Percentiles rank a stretch among this genome's conserved stretches.
Conservation (phyloP, 768 basidiomycete genomes). For the Nevesoporus exiguus region DNA sequence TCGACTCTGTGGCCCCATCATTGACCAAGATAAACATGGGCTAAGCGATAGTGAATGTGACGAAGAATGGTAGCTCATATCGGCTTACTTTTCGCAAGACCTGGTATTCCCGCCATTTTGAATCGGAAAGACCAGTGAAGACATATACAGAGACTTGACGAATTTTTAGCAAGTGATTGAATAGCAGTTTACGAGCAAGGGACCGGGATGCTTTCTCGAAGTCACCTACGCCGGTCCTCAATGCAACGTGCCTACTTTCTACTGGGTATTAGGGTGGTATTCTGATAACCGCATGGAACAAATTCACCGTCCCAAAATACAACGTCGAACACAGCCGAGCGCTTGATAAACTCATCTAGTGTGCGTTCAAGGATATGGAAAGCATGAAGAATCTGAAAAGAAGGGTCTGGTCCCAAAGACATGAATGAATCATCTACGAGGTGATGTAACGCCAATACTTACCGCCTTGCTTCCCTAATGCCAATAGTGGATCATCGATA, state of each 20-base stretch:
- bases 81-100: conserved; percentile 37
- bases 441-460: background rate
- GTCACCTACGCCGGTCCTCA: conserved; percentile 35
- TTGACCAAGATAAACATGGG: conserved; percentile 66
- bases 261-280: background rate
- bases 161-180: conserved; percentile 43
- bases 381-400: conserved; percentile 66
- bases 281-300: background rate
- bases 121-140: conserved; percentile 46
- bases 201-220: conserved; percentile 44
- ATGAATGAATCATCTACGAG: background rate
- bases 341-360: conserved; percentile 44
- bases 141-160: conserved; percentile 41
- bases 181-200: conserved; percentile 51
- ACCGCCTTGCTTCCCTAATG: conserved; percentile 49
- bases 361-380: conserved; percentile 49
- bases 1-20: conserved; percentile 42
- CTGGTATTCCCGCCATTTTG: conserved; percentile 47
- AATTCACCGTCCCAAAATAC: conserved; percentile 57
- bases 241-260: conserved; percentile 46
- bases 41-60: conserved; percentile 31
- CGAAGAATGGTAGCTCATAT: background rate
- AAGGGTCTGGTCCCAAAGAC: conserved; percentile 37
- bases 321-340: conserved; percentile 57
- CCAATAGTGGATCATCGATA: conserved; percentile 57